A percentile compares a stretch with the other conserved stretches of the same genome.
These are phyloP conservation scores for Priceomyces melissophilus DNA, from an alignment of 805 yeast genomes.

Conservation along the genomic window DNA sequence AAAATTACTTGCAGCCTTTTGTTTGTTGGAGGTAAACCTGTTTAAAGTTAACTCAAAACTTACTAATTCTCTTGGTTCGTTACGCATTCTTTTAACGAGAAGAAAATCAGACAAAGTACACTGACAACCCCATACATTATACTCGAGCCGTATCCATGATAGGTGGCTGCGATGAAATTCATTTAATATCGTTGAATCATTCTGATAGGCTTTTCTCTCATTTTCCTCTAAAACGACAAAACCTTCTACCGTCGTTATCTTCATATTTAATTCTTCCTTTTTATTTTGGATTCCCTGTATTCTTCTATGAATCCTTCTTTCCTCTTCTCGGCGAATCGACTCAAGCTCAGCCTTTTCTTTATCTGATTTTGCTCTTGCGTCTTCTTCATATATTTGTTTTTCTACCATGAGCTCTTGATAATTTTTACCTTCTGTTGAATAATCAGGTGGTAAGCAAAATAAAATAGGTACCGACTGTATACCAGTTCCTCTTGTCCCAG, in stretches of 20 bases:
- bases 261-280: constrained; percentile 17
- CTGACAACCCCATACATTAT: constrained; percentile 29
- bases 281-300: constrained; percentile 10
- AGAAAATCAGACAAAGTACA: constrained; percentile 7
- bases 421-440: constrained; percentile 25
- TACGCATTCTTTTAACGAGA: constrained; percentile 5
- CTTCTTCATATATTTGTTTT: constrained; percentile 8
- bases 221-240: constrained; percentile 24
- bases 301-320: constrained; percentile 7
- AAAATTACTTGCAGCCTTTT: constrained; percentile 16
- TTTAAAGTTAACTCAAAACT: constrained; percentile 11
- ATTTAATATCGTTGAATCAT: constrained; percentile 9
- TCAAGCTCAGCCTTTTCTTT: constrained; percentile 9
- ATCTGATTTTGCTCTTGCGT: constrained; percentile 8
- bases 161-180: constrained; percentile 11
- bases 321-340: constrained; percentile 9
- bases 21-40: constrained; percentile 12
- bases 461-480: constrained; percentile 55
- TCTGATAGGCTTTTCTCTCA: constrained; percentile 8
- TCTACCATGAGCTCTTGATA: constrained; percentile 26
- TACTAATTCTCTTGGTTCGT: constrained; percentile 3
- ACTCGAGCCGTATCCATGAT: constrained; percentile 31
- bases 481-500: constrained; percentile 55
- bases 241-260: constrained; percentile 37
- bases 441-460: constrained; percentile 26